Evolutionary conservation across 306 rosid species (phyloP).

Genomic region (Gastrolobium villosum): DNA sequence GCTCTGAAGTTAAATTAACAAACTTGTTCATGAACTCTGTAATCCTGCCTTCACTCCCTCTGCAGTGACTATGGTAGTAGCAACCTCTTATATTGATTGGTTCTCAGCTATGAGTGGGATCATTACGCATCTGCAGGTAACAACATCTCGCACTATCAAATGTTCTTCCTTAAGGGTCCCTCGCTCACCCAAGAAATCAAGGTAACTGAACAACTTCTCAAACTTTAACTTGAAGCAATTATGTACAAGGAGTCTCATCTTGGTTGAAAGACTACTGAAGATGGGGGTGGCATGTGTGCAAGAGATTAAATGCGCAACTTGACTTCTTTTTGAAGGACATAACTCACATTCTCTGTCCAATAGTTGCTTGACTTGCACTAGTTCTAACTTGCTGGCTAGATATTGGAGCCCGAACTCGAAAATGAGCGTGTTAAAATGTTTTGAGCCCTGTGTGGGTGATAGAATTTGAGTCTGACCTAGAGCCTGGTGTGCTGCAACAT

Average conservation of each 20-base stretch:
- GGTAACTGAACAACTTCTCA: not conserved
- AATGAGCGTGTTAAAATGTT: too few relatives aligned
- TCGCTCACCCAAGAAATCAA: conserved; percentile 1
- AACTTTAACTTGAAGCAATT: not conserved
- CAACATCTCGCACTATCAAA: not conserved
- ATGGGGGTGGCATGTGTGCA: not conserved
- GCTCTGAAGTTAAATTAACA: not conserved
- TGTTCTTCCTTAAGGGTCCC: not conserved
- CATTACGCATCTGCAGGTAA: not conserved
- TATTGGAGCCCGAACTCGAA: too few relatives aligned
- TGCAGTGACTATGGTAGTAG: conserved; percentile 1
- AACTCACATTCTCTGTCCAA: too few relatives aligned
- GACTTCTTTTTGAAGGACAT: too few relatives aligned
- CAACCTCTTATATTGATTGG: conserved; percentile 14
- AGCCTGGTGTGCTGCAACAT: too few relatives aligned
- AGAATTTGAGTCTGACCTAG: too few relatives aligned
- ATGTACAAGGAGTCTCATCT: not conserved
- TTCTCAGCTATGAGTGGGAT: conserved; percentile 3
- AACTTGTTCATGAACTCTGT: conserved; percentile 30
- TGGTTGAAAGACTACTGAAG: not conserved
- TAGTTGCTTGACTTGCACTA: too few relatives aligned
- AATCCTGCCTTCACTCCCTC: not conserved
- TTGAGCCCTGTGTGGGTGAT: too few relatives aligned
- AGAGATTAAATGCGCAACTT: not conserved
- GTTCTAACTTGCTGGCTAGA: too few relatives aligned